Evolutionary conservation across 2,329 filamentous ascomycete genomes (phyloP), one percentile per base, ranked within the genome.

Genomic region (Aureobasidium sp.): DNA sequence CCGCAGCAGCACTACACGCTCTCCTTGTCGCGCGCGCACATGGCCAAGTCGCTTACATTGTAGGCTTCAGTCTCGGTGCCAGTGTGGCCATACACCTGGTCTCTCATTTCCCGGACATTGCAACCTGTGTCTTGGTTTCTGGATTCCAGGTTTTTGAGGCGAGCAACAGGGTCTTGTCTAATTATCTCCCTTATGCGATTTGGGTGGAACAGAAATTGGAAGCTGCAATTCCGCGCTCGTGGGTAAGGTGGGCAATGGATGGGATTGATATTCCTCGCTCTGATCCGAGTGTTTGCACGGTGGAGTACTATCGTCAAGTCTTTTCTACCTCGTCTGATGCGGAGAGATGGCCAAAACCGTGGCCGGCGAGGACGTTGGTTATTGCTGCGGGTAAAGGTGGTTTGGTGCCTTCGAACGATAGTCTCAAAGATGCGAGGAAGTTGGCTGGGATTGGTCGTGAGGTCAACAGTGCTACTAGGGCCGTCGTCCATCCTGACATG

Each of bases 1-100:
- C 53, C 14, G 39, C 53, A 0, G 27, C 11, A 9, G 27, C 41
- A 31, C 29, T 57, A 1, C 39, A 25, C 29, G 2, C 15, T 22
- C 29, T 57, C 5, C 22, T 57, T n/a, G 41, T 57, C 53, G 22
- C 15, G 1, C 53, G 53, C n/a, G 53, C 53, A 5, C 53, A 57
- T 29, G 22, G 25, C n/a, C 20, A n/a, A 5, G 27, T 44, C 1
- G 53, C 41, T 25, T 57, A 45, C 45, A 6, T 57, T 3, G 53
- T 57, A n/a, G 53, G 53, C 41, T 57, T 57, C 41, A 57, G 53
- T n/a, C 39, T 57, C 3, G 53, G 53, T 14, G 53, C 53, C 15
- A 41, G 45, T 39, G 53, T 57, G 3, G 53, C 53, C n/a, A 57
- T 57, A 1, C 39, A 25, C 6, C 27, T 57, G 14, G 53, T 57